Conservation (phyloP, 164 flowering plant species). For the Aristolochia fimbriata region DNA sequence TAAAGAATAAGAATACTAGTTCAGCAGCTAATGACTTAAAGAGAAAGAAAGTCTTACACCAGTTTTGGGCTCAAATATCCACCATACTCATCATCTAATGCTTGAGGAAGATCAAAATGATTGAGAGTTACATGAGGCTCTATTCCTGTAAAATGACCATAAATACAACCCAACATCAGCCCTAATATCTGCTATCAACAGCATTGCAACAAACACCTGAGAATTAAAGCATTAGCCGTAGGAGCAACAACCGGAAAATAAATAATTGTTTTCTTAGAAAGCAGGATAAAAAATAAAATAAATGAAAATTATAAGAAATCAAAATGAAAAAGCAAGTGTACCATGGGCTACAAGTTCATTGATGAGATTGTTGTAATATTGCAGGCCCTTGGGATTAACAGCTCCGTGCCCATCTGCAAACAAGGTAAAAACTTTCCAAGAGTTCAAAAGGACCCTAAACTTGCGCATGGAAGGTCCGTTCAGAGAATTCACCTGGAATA, state of each 20-base stretch:
- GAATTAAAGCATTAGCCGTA: background rate
- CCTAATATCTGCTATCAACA: no score
- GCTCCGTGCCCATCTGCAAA: constrained; percentile 14
- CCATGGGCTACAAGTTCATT: constrained; percentile 30
- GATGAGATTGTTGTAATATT: constrained; percentile 36
- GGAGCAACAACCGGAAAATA: background rate
- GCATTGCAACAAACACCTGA: no score
- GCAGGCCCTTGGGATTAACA: constrained; percentile 13
- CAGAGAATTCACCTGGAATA: constrained; percentile 6
- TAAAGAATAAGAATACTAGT: background rate
- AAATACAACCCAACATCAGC: no score
- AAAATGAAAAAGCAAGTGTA: background rate
- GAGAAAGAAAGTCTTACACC: constrained; percentile 12
- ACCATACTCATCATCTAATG: constrained; percentile 32
- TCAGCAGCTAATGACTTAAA: background rate
- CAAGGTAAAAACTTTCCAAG: constrained; percentile 10
- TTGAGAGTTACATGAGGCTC: constrained; percentile 26
- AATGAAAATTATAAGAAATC: background rate
- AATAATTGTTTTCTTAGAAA: background rate
- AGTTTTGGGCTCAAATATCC: constrained; percentile 23
- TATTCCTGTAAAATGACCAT: constrained; percentile 18
- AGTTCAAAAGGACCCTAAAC: constrained; percentile 5
- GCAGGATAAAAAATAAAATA: no score
- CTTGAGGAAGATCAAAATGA: constrained; percentile 39
- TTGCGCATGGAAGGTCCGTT: background rate